Conservation (phyloP, 2,329 filamentous ascomycete species). For the Neurospora crassa region DNA sequence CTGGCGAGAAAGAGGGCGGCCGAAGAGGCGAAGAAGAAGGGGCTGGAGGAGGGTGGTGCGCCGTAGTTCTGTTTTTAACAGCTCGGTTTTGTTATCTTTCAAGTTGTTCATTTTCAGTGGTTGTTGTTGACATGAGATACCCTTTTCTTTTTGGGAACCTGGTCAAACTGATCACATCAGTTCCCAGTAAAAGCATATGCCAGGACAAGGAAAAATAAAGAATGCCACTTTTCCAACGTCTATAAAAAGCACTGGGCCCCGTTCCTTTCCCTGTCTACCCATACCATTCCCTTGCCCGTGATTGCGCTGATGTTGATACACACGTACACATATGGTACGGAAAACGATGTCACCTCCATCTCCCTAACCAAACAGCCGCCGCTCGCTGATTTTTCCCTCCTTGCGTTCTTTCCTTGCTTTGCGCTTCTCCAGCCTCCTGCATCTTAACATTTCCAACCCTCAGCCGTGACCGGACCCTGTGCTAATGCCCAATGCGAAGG, state of each 20-base stretch:
- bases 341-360: background rate
- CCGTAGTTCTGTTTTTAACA: constrained; percentile 2
- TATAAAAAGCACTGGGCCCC: background rate
- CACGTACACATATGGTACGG: background rate
- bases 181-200: background rate
- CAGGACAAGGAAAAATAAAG: constrained; percentile 6
- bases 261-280: background rate
- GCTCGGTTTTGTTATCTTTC: background rate
- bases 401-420: background rate
- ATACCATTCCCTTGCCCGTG: background rate
- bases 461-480: background rate
- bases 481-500: background rate
- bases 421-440: background rate
- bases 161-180: background rate
- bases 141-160: background rate
- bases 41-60: constrained; percentile 17
- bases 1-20: constrained; percentile 67
- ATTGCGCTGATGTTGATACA: constrained; percentile 1
- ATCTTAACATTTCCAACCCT: background rate
- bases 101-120: background rate
- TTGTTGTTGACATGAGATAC: background rate
- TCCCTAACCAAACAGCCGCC: background rate
- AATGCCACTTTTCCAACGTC: background rate
- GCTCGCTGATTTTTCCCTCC: background rate
- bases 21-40: constrained; percentile 55